phyloP scores from a whole-genome alignment of 1,284 basidiomycete species.

The Schizopora paradoxa region DNA sequence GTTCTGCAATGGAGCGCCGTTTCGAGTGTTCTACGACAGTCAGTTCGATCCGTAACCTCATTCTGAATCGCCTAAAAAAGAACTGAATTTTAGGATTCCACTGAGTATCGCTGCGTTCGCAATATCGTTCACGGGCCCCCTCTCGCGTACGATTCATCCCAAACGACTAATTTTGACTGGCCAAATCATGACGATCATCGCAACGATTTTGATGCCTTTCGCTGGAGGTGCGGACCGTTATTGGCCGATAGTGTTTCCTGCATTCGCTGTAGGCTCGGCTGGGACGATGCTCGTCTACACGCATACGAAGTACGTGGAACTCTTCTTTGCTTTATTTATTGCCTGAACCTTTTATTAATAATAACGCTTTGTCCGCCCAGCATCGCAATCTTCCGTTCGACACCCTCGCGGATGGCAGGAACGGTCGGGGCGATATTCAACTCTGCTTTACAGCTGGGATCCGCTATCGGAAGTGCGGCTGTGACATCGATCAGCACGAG shows the following conservation, averaged over 20 bases:
- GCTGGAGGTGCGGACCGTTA: constrained; percentile 13
- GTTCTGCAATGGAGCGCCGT: constrained; percentile 32
- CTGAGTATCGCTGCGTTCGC: constrained; percentile 11
- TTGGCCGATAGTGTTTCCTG: constrained; percentile 23
- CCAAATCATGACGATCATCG: constrained; percentile 12
- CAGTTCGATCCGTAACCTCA: too few species aligned
- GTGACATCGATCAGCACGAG: constrained; percentile 44
- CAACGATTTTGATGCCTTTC: constrained; percentile 15
- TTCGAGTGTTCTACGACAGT: constrained; percentile 30
- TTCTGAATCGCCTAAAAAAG: too few species aligned
- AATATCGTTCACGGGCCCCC: constrained; percentile 13
- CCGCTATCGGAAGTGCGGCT: constrained; percentile 43
- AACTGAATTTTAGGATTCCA: constrained; percentile 4
- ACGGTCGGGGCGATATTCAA: constrained; percentile 54
- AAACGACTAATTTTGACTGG: constrained; percentile 17
- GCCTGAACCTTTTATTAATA: background rate
- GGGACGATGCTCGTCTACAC: constrained; percentile 22
- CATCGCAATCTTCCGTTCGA: constrained; percentile 46
- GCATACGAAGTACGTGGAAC: constrained; percentile 16
- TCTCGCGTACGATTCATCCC: constrained; percentile 10
- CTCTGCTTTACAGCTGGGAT: constrained; percentile 46
- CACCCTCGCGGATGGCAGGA: constrained; percentile 44
- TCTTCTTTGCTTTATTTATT: background rate
- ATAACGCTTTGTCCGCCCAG: constrained; percentile 23
- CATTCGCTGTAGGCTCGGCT: constrained; percentile 22